Base-by-base conservation (phyloP, 257 asterid genomes). In the Mitragyna speciosa region DNA sequence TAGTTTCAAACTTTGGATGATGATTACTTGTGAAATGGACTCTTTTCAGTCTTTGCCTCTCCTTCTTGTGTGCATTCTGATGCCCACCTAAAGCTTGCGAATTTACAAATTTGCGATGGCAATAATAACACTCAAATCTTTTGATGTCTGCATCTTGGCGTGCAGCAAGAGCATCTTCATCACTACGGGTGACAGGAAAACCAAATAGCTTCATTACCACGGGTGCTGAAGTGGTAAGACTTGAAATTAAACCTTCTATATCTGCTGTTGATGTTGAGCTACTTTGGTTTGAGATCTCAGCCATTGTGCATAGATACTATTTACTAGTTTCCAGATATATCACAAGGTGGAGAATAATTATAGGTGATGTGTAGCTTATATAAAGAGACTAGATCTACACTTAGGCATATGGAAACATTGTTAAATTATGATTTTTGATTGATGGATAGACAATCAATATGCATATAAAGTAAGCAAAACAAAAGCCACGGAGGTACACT, bases 11-110 rank as follows among this genome's bases (percentile, higher is more conserved):
- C n/a, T 84, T 85, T 36, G 86, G 86, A 16, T 82, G 86, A 54
- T 33, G 59, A 26, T 77, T 85, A 4, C 76, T 69, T 20, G 79
- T 72, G 75, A 82, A 87, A 79, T 91, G 86, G 74, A 87, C 87
- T 72, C 90, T 80, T 79, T 89, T 92, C 15, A 87, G 84, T 78
- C 88, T 83, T 79, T 89, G 94, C 47, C 98, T 85, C 56, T 92
- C 97, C 83, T 92, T 93, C 89, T 93, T 93, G 94, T 93, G 98
- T 59, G 95, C 96, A 51, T 92, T 92, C 47, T 92, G 97, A 51
- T 92, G 97, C 36, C 97, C 97, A 2, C 96, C 97, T 28, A 92
- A 76, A 65, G 97, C 97, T 76, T 92, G 97, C 16, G 96, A 92
- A 85, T 89, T 92, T 14, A 86, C 85, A 30, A 92, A 92, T 58